Evolutionary conservation across 2,329 filamentous ascomycete species (phyloP).

Genomic region (Mollisia scopiformis): DNA sequence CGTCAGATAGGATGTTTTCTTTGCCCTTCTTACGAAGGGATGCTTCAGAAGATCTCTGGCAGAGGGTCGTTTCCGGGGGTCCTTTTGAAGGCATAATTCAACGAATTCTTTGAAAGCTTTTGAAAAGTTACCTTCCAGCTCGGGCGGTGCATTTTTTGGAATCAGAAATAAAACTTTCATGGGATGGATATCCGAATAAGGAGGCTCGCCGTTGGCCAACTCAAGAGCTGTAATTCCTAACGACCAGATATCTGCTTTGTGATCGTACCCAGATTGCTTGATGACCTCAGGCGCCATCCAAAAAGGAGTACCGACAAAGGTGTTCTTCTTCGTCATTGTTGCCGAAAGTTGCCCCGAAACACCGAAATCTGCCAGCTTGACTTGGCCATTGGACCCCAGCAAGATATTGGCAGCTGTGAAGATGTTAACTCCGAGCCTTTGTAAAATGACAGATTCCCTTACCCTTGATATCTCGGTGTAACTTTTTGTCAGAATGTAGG

Average conservation of each 20-base stretch:
- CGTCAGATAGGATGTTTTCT: conserved; percentile 94
- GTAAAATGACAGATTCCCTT: conserved; percentile 30
- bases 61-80: conserved; percentile 85
- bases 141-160: conserved; percentile 88
- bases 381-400: conserved; percentile 86
- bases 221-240: conserved; percentile 93
- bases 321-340: conserved; percentile 99
- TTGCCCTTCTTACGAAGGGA: conserved; percentile 86
- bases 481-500: conserved; percentile 90
- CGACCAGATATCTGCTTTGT: conserved; percentile 98
- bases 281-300: conserved; percentile 99
- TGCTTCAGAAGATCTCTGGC: conserved; percentile 88
- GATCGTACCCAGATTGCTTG: conserved; percentile 96
- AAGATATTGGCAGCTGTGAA: conserved; percentile 87
- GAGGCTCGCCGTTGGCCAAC: conserved; percentile 87
- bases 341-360: conserved; percentile 95
- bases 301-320: conserved; percentile 96
- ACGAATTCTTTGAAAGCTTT: conserved; percentile 85
- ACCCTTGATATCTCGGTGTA: conserved; percentile 97
- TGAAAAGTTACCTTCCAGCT: conserved; percentile 79
- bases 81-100: conserved; percentile 81
- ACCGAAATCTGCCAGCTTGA: conserved; percentile 96
- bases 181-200: conserved; percentile 94
- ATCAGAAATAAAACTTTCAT: conserved; percentile 99
- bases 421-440: conserved; percentile 8